Evolutionary conservation across 176 grass and related monocot genomes (phyloP), one percentile per base, ranked within the genome.

Genomic region (Musa schizocarpa): DNA sequence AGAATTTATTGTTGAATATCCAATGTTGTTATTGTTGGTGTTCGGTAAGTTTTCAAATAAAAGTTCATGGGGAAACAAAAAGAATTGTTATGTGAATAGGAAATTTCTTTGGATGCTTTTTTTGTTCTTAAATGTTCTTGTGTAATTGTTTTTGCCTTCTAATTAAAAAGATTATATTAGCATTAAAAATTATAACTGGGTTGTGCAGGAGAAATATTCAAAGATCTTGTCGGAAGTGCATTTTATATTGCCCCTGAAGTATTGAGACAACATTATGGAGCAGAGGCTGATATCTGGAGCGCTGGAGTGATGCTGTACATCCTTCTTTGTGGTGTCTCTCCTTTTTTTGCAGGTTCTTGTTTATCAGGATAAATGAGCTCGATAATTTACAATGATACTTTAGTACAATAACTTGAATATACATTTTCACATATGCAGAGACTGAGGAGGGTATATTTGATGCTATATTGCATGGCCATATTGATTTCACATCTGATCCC

Each of bases 221-320:
- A 93, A 83, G 94, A 98, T 89, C 79, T 98, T 54, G 94, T 98
- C 21, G 94, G 94, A 74, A 98, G 94, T 76, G 90, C 90, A 0
- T 98, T 93, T 70, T 98, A 98, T 85, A 86, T 98, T 76, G 94
- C 94, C 27, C 94, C 94, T 73, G 94, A 98, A 80, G 94, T 98
- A 19, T 80, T 98, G 58, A 86, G 84, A 76, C 69, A 86, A 43
- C 79, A 84, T 63, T 98, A 98, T 82, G 86, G 88, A 82, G 84
- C 90, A 51, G 94, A 93, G 50, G 86, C 88, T 64, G 94, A 98
- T 82, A 93, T 98, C 67, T 98, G 94, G 94, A 91, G 94, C 70
- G 88, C 90, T 76, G 94, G 90, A 29, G 82, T 98, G 71, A 98
- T 98, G 68, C 86, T 98, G 65, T 98, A 93, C 78, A 98, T 98